Base-by-base conservation (phyloP, 2,329 filamentous ascomycete genomes). In the Elsinoe batatas region DNA sequence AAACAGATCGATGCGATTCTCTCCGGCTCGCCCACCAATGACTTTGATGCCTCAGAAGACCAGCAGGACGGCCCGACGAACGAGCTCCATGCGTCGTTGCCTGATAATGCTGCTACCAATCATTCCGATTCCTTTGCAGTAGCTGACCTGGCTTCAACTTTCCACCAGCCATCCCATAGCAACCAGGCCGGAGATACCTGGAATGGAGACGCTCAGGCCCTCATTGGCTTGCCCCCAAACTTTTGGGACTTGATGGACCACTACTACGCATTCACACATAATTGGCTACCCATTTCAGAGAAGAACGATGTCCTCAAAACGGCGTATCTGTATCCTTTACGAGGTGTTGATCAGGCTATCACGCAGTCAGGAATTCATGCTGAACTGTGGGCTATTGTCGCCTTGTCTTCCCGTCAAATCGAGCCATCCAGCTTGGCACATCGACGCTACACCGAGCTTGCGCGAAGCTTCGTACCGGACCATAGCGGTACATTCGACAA, bases 221-320 rank as follows among this genome's bases (percentile, higher is more conserved):
- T 7, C 4, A 30, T 30, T 8, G 26, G 8, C 26, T 30, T 85
- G 0, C 82, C 77, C 13, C 64, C 67, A 13, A 77, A 80, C 63
- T 79, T 76, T 64, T 82, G 75, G 72, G 73, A 77, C 2, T 74
- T 90, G 3, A 71, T 90, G 37, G 84, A 89, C 61, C 76, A 85
- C 3, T 90, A 88, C 65, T 86, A 88, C 58, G 80, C 84, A 1
- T 88, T 87, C 62, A 87, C 83, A 0, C 84, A 90, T 65, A 82
- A 79, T 54, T 91, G 87, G 87, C 76, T 91, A 22, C 87, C 87
- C 0, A 82, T 91, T 22, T 73, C 85, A 10, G 83, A 88, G 60
- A 85, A 83, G 59, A 79, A 84, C 49, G 76, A 78, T 40, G 71
- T 87, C 3, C 71, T 84, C 30, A 77, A 77, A 22, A 70, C 75